Percentiles rank a stretch among this genome's conserved stretches.
phyloP scores from a whole-genome alignment of 345 rosid species.

The Gossypium ekmanianum region DNA sequence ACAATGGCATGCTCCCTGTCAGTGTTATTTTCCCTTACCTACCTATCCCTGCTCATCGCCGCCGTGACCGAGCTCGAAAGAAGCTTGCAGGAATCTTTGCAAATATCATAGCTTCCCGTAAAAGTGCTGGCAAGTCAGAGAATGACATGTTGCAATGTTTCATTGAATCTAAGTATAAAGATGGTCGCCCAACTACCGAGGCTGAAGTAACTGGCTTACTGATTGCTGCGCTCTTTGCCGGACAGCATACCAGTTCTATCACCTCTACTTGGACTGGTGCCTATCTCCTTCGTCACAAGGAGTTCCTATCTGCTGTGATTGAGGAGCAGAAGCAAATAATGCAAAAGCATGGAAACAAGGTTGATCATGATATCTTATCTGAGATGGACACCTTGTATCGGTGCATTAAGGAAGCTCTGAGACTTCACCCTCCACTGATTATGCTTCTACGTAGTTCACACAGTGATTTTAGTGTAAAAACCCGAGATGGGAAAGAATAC shows the following conservation, averaged over 20 bases:
- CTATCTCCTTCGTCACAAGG: constrained; percentile 62
- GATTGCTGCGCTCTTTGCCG: constrained; percentile 95
- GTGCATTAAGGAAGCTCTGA: constrained; percentile 91
- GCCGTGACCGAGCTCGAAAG: constrained; percentile 83
- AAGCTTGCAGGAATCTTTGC: constrained; percentile 75
- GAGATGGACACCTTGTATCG: constrained; percentile 93
- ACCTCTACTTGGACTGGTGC: constrained; percentile 98
- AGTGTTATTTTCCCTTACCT: constrained; percentile 91
- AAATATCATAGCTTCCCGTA: constrained; percentile 74
- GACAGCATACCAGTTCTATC: constrained; percentile 99
- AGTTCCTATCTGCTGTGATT: constrained; percentile 53
- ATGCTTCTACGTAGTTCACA: constrained; percentile 85
- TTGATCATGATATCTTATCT: constrained; percentile 83
- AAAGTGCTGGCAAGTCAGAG: constrained; percentile 59
- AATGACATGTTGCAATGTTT: constrained; percentile 96
- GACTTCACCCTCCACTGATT: constrained; percentile 93
- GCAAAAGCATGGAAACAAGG: constrained; percentile 70
- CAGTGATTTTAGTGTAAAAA: constrained; percentile 73
- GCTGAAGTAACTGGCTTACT: constrained; percentile 88
- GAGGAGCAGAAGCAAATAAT: constrained; percentile 78
- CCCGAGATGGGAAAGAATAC: constrained; percentile 71
- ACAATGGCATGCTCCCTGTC: constrained; percentile 93
- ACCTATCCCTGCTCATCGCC: constrained; percentile 92
- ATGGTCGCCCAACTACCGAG: constrained; percentile 85
- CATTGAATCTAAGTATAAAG: constrained; percentile 90